Conservation (phyloP, 257 asterid species). For the Jacaranda mimosifolia region DNA sequence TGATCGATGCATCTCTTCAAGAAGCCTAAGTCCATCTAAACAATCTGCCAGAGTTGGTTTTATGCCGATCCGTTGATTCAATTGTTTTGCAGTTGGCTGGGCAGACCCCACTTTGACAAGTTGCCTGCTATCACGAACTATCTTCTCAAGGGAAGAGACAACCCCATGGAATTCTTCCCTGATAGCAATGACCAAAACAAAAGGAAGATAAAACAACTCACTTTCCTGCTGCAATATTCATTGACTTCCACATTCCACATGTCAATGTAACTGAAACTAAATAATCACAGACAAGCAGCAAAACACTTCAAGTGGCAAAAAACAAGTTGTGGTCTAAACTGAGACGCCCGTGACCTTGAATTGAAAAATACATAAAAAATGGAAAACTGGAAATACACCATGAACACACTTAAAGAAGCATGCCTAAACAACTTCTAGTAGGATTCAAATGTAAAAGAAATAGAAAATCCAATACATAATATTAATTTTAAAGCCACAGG, state of each 20-base stretch:
- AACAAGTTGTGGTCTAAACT: not conserved
- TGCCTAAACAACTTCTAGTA: too few species aligned
- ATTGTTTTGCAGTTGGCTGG: slow-evolving; percentile 54
- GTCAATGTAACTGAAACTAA: not conserved
- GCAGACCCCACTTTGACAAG: slow-evolving; percentile 57
- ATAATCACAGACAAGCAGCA: not conserved
- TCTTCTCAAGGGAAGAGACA: slow-evolving; percentile 65
- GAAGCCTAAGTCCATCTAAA: slow-evolving; percentile 72
- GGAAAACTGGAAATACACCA: not conserved
- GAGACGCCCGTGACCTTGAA: not conserved
- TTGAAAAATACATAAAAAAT: not conserved
- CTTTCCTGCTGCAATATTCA: slow-evolving; percentile 8
- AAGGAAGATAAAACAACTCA: slow-evolving; percentile 1
- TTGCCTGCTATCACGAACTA: slow-evolving; percentile 70
- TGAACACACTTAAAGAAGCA: too few species aligned
- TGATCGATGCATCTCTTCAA: slow-evolving; percentile 80
- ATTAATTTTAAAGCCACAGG: not conserved
- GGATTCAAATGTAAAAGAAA: not conserved
- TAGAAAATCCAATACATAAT: not conserved
- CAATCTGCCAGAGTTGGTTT: slow-evolving; percentile 79
- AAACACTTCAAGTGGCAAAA: slow-evolving; percentile 18
- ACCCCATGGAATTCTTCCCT: slow-evolving; percentile 71
- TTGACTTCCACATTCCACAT: not conserved
- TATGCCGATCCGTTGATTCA: slow-evolving; percentile 67
- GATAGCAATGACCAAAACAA: slow-evolving; percentile 13